Conservation (phyloP, 805 yeast species). For the Metschnikowia cubensis region DNA sequence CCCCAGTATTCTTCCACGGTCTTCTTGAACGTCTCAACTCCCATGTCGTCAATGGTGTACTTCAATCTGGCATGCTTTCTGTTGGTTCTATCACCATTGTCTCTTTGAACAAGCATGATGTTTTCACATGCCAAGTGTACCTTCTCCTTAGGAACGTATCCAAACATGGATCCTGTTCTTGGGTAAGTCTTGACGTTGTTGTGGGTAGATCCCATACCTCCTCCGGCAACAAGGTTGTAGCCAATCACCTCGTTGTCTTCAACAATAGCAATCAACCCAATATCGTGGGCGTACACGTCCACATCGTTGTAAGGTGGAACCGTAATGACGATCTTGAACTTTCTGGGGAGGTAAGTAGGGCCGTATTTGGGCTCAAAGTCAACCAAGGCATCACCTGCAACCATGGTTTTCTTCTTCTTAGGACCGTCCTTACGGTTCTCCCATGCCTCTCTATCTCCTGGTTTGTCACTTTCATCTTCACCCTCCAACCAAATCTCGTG, state of each 20-base stretch:
- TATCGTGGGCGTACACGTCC: conserved; percentile 93
- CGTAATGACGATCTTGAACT: conserved; percentile 89
- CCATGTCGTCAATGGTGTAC: conserved; percentile 92
- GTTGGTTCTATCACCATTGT: conserved; percentile 89
- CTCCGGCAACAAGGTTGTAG: conserved; percentile 88
- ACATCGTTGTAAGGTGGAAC: conserved; percentile 97
- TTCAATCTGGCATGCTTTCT: conserved; percentile 97
- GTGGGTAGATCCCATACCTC: conserved; percentile 99
- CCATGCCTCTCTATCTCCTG: conserved; percentile 61
- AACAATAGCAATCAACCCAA: conserved; percentile 86
- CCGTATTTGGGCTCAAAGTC: conserved; percentile 87
- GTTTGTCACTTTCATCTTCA: conserved; percentile 64
- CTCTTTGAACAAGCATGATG: conserved; percentile 91
- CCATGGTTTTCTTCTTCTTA: conserved; percentile 72
- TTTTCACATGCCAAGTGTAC: conserved; percentile 80
- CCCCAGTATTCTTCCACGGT: conserved; percentile 86
- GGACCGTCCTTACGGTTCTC: conserved; percentile 72
- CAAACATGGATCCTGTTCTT: conserved; percentile 85
- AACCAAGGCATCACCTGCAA: conserved; percentile 81
- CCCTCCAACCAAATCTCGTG: conserved; percentile 97
- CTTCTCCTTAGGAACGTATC: conserved; percentile 66
- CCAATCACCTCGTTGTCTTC: conserved; percentile 65
- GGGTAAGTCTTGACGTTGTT: conserved; percentile 96
- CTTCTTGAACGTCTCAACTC: conserved; percentile 74
- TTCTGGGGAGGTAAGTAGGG: conserved; percentile 85